phyloP scores from a whole-genome alignment of 2,329 filamentous ascomycete species.

The Aureobasidium sp. region DNA sequence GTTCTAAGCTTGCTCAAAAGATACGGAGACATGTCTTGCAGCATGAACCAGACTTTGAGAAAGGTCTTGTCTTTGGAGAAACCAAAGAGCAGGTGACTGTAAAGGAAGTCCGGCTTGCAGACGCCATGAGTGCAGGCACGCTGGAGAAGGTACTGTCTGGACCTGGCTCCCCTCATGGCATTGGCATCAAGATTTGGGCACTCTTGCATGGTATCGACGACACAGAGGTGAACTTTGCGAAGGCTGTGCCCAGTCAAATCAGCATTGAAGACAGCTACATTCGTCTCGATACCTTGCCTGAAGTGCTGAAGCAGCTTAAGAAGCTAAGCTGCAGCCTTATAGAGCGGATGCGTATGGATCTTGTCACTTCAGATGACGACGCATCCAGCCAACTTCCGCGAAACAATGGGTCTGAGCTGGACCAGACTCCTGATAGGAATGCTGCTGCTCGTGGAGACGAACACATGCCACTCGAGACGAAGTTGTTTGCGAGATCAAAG shows the following conservation, averaged over 20 bases:
- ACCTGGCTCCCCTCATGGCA: constrained; percentile 62
- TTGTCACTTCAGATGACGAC: constrained; percentile 49
- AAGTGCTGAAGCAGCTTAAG: constrained; percentile 62
- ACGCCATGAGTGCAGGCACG: constrained; percentile 54
- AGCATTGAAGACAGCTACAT: constrained; percentile 91
- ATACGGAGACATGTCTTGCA: constrained; percentile 56
- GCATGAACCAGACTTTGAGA: constrained; percentile 36
- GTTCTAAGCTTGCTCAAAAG: constrained; percentile 66
- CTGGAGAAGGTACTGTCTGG: constrained; percentile 66
- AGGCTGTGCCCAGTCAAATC: constrained; percentile 74
- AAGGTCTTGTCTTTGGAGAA: constrained; percentile 42
- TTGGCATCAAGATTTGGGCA: constrained; percentile 67
- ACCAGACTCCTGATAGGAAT: background rate
- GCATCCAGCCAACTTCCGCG: constrained; percentile 23
- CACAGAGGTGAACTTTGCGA: constrained; percentile 63
- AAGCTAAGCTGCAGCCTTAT: constrained; percentile 64
- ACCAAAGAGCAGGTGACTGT: constrained; percentile 57
- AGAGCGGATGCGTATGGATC: constrained; percentile 69
- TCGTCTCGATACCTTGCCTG: constrained; percentile 56
- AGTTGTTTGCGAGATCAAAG: background rate
- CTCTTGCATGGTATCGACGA: constrained; percentile 76
- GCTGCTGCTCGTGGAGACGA: background rate
- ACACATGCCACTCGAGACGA: background rate
- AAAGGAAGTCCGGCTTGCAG: constrained; percentile 55
- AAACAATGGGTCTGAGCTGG: background rate